Conservation (phyloP, 208 protist species). For the Crithidia brevicula region DNA sequence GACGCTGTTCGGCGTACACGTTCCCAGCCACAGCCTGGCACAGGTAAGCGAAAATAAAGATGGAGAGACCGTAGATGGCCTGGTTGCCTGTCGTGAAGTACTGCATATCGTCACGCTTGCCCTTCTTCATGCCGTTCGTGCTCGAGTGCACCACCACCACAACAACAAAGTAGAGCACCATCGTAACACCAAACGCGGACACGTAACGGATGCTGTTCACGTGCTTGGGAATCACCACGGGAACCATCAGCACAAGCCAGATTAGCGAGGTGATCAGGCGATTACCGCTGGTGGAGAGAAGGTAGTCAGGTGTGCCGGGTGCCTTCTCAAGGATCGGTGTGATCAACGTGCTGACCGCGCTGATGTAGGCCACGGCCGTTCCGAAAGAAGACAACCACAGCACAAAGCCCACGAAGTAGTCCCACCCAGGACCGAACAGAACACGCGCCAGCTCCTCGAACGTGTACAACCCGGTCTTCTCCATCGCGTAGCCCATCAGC, state of each 20-base stretch:
- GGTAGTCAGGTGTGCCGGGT: constrained; percentile 39
- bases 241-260: constrained; percentile 76
- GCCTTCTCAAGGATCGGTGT: constrained; percentile 47
- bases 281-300: constrained; percentile 37
- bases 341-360: constrained; percentile 60
- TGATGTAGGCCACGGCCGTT: constrained; percentile 77
- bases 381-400: constrained; percentile 73
- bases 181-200: constrained; percentile 57
- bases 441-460: constrained; percentile 58
- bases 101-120: constrained; percentile 38
- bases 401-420: constrained; percentile 72
- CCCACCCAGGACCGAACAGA: constrained; percentile 55
- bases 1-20: constrained; percentile 63
- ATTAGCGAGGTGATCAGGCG: constrained; percentile 46
- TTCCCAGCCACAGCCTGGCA: constrained; percentile 54
- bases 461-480: constrained; percentile 51
- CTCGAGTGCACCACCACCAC: constrained; percentile 58
- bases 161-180: constrained; percentile 77
- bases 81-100: constrained; percentile 55
- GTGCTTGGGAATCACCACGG: constrained; percentile 63
- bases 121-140: constrained; percentile 41
- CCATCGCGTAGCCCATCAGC: constrained; percentile 54
- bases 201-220: constrained; percentile 84
- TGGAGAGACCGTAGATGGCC: constrained; percentile 61
- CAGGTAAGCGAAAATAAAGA: constrained; percentile 80